Conservation (phyloP, 495 filamentous ascomycete genomes). For the Penicillium atrosanguineum region DNA sequence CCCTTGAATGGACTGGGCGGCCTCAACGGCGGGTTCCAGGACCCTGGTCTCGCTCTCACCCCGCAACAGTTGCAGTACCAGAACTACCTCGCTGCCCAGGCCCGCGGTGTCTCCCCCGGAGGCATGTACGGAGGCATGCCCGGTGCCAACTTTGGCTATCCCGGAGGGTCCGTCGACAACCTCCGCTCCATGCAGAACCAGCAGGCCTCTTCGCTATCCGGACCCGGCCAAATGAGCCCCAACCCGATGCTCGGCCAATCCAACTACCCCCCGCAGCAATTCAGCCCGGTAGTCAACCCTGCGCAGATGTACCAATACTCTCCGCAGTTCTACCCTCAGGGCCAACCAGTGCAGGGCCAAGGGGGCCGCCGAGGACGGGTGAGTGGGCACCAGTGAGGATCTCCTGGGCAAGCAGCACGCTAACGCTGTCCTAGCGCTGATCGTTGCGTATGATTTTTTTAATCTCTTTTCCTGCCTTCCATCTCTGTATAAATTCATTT, state of each 20-base stretch:
- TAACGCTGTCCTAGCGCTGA: slow-evolving; percentile 30
- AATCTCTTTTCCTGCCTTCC: slow-evolving; percentile 34
- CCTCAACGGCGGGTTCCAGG: slow-evolving; percentile 39
- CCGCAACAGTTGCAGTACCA: slow-evolving; percentile 51
- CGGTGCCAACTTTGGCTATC: slow-evolving; percentile 40
- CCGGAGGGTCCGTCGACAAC: slow-evolving; percentile 39
- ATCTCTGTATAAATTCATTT: slow-evolving; percentile 44
- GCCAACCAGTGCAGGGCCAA: slow-evolving; percentile 45
- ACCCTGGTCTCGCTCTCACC: slow-evolving; percentile 34
- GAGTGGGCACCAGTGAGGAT: slow-evolving; percentile 22
- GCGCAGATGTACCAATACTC: slow-evolving; percentile 54
- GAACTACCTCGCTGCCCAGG: slow-evolving; percentile 41
- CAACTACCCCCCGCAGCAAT: slow-evolving; percentile 44
- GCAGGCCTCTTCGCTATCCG: slow-evolving; percentile 33
- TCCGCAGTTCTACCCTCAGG: slow-evolving; percentile 48
- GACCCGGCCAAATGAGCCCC: slow-evolving; percentile 37
- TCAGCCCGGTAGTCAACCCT: slow-evolving; percentile 46
- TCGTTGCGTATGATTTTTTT: slow-evolving; percentile 26
- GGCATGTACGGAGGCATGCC: slow-evolving; percentile 43
- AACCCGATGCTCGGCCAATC: slow-evolving; percentile 44
- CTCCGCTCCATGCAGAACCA: slow-evolving; percentile 41
- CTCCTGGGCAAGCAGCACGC: not conserved
- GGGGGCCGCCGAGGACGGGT: slow-evolving; percentile 52
- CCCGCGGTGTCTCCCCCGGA: slow-evolving; percentile 43
- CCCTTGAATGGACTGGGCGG: slow-evolving; percentile 28